Percentiles rank a stretch among this genome's conserved stretches.
phyloP scores from a whole-genome alignment of 2,329 filamentous ascomycete genomes.

The Colletotrichum simmondsii region DNA sequence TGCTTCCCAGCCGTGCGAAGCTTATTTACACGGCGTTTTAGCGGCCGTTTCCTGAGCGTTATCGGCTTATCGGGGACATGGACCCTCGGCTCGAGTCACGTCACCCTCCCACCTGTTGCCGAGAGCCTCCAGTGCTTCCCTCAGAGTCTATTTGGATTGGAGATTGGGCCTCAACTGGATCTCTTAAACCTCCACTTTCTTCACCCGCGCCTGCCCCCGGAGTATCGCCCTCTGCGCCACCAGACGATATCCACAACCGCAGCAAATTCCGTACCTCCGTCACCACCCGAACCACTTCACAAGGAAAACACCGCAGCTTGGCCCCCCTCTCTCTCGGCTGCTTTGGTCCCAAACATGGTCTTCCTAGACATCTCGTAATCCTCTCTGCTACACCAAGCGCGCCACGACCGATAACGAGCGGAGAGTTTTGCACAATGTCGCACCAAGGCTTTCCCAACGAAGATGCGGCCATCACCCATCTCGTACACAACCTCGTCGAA shows the following conservation, averaged over 20 bases:
- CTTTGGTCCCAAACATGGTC: conserved; percentile 1
- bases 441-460: conserved; percentile 19
- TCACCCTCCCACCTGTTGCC: conserved; percentile 15
- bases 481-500: conserved; percentile 30
- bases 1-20: not conserved
- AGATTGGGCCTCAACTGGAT: conserved; percentile 16
- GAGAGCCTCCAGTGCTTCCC: not conserved
- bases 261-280: not conserved
- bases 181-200: conserved; percentile 17
- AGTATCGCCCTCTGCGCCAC: not conserved
- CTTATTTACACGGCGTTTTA: not conserved
- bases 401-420: not conserved
- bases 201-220: not conserved
- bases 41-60: conserved; percentile 24
- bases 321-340: not conserved
- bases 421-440: conserved; percentile 16
- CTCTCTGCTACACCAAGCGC: not conserved
- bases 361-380: not conserved
- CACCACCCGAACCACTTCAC: not conserved
- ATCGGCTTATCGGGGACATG: conserved; percentile 22
- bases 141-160: not conserved
- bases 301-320: not conserved
- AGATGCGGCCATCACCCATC: conserved; percentile 21
- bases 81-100: conserved; percentile 29
- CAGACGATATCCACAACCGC: not conserved